Evolutionary conservation across 2,329 filamentous ascomycete species (phyloP).

Genomic region (Cladophialophora immunda): DNA sequence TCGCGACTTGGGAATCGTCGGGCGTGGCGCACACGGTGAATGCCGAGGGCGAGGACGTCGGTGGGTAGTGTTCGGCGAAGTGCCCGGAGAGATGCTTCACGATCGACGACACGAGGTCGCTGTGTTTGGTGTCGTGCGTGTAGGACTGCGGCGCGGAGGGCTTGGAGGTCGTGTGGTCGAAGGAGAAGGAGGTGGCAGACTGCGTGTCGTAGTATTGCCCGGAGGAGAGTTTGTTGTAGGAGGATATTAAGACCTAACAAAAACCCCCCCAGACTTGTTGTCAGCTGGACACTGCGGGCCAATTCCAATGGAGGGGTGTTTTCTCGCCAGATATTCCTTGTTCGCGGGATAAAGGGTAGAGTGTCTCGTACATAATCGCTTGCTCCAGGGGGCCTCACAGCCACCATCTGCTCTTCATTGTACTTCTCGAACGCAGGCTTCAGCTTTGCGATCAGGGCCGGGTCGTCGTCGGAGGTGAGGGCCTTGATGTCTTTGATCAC

Average conservation of each 20-base stretch:
- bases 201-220: conserved; percentile 86
- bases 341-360: background rate
- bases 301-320: background rate
- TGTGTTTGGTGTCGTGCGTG: conserved; percentile 76
- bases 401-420: conserved; percentile 92
- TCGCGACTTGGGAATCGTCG: conserved; percentile 74
- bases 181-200: conserved; percentile 85
- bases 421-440: conserved; percentile 89
- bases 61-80: conserved; percentile 87
- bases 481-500: conserved; percentile 88
- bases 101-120: conserved; percentile 78
- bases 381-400: conserved; percentile 86
- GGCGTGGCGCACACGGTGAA: conserved; percentile 68
- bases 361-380: conserved; percentile 71
- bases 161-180: conserved; percentile 87
- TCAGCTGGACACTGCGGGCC: background rate
- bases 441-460: conserved; percentile 74
- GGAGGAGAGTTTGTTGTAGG: conserved; percentile 74
- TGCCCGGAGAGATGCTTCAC: conserved; percentile 79
- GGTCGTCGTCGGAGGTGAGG: conserved; percentile 73
- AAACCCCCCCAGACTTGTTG: background rate
- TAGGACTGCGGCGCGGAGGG: conserved; percentile 84
- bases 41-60: conserved; percentile 75
- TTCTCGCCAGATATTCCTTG: background rate
- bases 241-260: conserved; percentile 76